Conservation (phyloP, 176 grass and related monocot genomes). For the Rhipidocladum racemiflorum region DNA sequence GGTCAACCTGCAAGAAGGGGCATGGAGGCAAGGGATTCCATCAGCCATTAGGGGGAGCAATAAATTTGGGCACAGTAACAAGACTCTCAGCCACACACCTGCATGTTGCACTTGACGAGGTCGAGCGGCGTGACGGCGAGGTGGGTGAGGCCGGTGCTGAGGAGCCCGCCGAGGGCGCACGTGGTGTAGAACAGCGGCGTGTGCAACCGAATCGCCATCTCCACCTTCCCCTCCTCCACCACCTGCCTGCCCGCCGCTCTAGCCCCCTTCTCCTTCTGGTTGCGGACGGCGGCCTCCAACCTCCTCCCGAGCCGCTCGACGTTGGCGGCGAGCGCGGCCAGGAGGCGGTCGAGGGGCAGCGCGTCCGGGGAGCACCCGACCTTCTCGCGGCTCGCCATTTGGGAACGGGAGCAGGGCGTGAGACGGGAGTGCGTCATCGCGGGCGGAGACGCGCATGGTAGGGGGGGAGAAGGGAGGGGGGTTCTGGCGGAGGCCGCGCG, state of each 20-base stretch:
- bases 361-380: slow-evolving; percentile 33
- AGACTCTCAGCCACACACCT: slow-evolving; percentile 41
- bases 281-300: slow-evolving; percentile 39
- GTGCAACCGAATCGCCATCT: slow-evolving; percentile 45
- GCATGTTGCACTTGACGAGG: slow-evolving; percentile 98
- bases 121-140: slow-evolving; percentile 94
- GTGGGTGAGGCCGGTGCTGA: slow-evolving; percentile 84
- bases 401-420: background rate
- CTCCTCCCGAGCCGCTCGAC: slow-evolving; percentile 37
- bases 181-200: slow-evolving; percentile 72
- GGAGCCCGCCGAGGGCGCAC: slow-evolving; percentile 53
- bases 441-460: slow-evolving; percentile 41
- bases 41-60: background rate
- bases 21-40: slow-evolving; percentile 12
- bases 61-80: background rate
- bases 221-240: background rate
- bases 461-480: background rate
- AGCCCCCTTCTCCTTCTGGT: background rate
- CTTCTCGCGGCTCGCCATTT: slow-evolving; percentile 45
- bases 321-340: slow-evolving; percentile 40
- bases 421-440: slow-evolving; percentile 6
- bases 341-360: slow-evolving; percentile 43
- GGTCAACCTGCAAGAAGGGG: slow-evolving; percentile 58
- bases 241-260: background rate
- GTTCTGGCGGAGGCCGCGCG: slow-evolving; percentile 22